Base-by-base conservation (phyloP, 2,329 filamentous ascomycete genomes). In the Albophoma yamanashiensis region DNA sequence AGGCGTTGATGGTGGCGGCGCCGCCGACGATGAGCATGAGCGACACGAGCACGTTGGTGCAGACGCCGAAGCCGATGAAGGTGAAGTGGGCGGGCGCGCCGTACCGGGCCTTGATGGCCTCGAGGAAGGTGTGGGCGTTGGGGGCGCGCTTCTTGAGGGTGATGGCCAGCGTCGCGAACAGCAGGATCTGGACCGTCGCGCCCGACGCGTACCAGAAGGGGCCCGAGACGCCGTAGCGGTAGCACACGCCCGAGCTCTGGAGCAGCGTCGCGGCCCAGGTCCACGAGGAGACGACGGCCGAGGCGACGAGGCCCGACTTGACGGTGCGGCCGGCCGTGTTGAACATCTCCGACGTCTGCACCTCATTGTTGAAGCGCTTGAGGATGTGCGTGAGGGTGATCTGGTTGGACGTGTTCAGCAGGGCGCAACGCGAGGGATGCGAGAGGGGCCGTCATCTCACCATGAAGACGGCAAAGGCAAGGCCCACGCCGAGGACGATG, bases 341-440 rank as follows among this genome's bases (percentile, higher is more conserved):
- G 79, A 96, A 96, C 84, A 92, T 94, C 76, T 96, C 92, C 0
- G 89, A 92, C 0, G 92, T 96, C 72, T 96, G 91, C 3, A 92
- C 78, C 72, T 94, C 91, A 57, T 73, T 71, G 66, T 75, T 76
- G 66, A 75, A 84, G 69, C 85, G 78, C 68, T 86, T 88, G 61
- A 90, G 75, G 36, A 88, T 80, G 73, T 86, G 87, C 1, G 87
- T 90, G n/a, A 86, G 86, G 58, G 84, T 75, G 67, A 89, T 89
- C 75, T 71, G 39, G 2, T 9, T 14, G 15, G n/a, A 9, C 4
- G 7, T 0, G 15, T 2, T 36, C 12, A 38, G 25, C 12, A 12
- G 36, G 4, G 36, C 34, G n/a, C 11, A 25, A 15, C 2, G 20
- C 40, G 40, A 43, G 40, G 17, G 17, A 2, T 34, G 2, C 7